These are phyloP conservation scores for Ustilago trichophora DNA, from an alignment of 1,284 basidiomycete genomes.

Conservation along the genomic window DNA sequence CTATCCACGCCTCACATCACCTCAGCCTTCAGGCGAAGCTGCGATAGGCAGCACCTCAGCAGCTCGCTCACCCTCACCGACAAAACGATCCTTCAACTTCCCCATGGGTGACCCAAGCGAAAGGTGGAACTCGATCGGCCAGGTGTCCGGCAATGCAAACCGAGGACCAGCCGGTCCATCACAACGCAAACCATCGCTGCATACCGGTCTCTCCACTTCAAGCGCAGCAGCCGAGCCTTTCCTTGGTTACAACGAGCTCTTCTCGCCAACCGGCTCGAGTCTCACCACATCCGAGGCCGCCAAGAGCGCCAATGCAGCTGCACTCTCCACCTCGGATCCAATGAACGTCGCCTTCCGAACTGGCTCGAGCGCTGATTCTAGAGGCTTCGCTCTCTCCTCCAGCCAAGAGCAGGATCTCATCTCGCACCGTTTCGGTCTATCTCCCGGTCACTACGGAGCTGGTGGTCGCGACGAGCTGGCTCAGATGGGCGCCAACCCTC, in stretches of 20 bases:
- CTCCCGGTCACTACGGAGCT: conserved; percentile 31
- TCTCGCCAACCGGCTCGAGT: conserved; percentile 33
- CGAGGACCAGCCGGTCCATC: conserved; percentile 7
- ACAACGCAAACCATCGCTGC: conserved; percentile 37
- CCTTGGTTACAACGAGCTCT: conserved; percentile 57
- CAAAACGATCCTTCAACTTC: conserved; percentile 52
- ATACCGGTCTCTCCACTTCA: conserved; percentile 19
- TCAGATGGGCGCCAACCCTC: conserved; percentile 30
- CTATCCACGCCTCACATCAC: conserved; percentile 50
- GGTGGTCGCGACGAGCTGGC: conserved; percentile 24
- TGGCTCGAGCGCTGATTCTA: conserved; percentile 17
- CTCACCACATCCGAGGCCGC: conserved; percentile 25
- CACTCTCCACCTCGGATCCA: conserved; percentile 45
- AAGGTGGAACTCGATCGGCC: conserved; percentile 55
- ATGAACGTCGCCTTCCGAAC: conserved; percentile 36
- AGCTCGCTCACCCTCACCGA: conserved; percentile 53
- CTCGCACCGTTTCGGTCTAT: conserved; percentile 36
- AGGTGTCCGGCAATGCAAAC: conserved; percentile 17
- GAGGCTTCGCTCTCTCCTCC: conserved; percentile 27
- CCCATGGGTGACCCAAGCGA: conserved; percentile 53
- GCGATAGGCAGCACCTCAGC: conserved; percentile 3
- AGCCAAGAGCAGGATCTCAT: conserved; percentile 35
- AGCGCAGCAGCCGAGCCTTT: conserved; percentile 41
- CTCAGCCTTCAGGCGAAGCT: conserved; percentile 33
- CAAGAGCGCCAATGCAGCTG: conserved; percentile 24